A percentile compares a stretch with the other conserved stretches of the same genome.
Conservation (phyloP, 1,284 basidiomycete genomes). For the Pholiota adiposa region DNA sequence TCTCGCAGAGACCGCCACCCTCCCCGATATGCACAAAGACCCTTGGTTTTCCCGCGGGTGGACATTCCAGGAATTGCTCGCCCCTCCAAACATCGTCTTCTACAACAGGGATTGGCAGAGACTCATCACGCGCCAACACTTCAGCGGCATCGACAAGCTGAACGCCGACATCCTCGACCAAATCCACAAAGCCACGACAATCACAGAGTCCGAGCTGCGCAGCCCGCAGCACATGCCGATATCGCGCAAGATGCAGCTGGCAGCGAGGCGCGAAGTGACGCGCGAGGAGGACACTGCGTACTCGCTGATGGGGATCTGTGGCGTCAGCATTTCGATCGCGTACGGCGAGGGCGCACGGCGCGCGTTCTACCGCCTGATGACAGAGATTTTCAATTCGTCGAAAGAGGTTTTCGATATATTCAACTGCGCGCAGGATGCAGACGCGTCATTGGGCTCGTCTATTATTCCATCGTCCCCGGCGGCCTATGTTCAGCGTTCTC, state of each 20-base stretch:
- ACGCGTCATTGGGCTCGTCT: background rate
- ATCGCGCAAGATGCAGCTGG: constrained; percentile 6
- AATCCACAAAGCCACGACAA: background rate
- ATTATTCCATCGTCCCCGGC: background rate
- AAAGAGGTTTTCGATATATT: background rate
- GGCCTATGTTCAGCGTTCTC: background rate
- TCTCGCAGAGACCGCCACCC: background rate
- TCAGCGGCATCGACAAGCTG: background rate
- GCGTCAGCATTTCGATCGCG: constrained; percentile 2
- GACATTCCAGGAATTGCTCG: constrained; percentile 11
- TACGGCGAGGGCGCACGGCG: constrained; percentile 3
- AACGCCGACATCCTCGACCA: background rate
- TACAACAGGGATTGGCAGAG: constrained; percentile 1
- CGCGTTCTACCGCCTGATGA: background rate
- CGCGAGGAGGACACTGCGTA: constrained; percentile 5
- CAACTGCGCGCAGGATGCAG: background rate
- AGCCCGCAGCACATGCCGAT: background rate
- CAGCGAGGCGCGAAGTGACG: background rate
- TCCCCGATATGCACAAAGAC: constrained; percentile 1
- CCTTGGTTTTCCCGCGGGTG: constrained; percentile 10
- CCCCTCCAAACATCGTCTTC: background rate
- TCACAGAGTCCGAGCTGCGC: background rate
- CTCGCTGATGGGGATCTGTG: constrained; percentile 6
- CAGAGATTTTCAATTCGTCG: background rate
- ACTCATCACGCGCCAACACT: background rate